Evolutionary conservation across 139 green algal species (phyloP).

Genomic region (Coelastrella sp.): DNA sequence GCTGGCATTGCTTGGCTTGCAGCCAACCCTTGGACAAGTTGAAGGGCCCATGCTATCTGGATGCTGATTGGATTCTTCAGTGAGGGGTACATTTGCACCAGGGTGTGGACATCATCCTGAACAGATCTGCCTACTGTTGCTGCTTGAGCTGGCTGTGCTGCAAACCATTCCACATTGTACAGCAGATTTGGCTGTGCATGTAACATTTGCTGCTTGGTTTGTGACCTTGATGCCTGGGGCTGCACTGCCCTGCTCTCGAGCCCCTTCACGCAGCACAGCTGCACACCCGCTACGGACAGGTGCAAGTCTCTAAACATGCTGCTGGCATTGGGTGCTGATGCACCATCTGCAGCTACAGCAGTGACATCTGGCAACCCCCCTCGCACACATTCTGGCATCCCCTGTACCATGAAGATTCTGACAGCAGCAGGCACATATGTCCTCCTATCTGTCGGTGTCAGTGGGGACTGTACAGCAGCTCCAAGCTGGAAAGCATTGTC

Average conservation of each 20-base stretch:
- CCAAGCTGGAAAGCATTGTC: constrained; percentile 75
- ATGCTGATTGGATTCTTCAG: background rate
- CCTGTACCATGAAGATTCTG: constrained; percentile 19
- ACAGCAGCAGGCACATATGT: constrained; percentile 55
- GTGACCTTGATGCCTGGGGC: too few species aligned
- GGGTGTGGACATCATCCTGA: background rate
- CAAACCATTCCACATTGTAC: constrained; percentile 27
- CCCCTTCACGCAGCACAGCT: constrained; percentile 31
- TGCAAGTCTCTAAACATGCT: constrained; percentile 25
- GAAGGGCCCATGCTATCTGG: background rate
- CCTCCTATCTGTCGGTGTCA: background rate
- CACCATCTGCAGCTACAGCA: background rate
- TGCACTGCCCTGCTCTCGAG: constrained; percentile 9
- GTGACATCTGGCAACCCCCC: background rate
- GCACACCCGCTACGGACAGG: background rate
- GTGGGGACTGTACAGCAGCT: constrained; percentile 45
- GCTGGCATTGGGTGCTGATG: background rate
- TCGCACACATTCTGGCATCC: background rate
- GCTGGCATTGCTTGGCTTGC: background rate
- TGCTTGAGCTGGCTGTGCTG: background rate
- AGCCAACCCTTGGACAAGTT: constrained; percentile 4
- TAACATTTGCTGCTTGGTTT: background rate
- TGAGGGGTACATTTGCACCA: too few species aligned
- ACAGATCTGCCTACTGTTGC: background rate
- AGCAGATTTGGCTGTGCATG: constrained; percentile 7